Evolutionary conservation across 148 eudicot species (phyloP).

Genomic region (Salicornia ramosissima): DNA sequence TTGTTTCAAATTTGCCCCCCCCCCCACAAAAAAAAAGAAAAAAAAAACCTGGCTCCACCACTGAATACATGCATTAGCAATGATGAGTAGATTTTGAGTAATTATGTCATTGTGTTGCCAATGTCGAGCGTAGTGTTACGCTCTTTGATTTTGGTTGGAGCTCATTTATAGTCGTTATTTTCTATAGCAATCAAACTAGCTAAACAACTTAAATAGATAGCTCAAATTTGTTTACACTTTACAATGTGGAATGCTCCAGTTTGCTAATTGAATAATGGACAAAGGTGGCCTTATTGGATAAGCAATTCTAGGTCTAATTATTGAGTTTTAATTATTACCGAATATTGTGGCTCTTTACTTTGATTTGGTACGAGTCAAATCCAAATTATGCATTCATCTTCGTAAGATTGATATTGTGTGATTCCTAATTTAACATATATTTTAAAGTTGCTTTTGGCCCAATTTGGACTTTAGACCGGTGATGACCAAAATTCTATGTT

Average conservation of each 20-base stretch:
- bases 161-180: neutral
- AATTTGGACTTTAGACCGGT: neutral
- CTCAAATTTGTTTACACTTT: neutral
- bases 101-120: neutral
- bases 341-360: neutral
- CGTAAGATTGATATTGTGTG: neutral
- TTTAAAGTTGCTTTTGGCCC: neutral
- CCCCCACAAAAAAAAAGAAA: too few relatives aligned
- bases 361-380: neutral
- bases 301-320: neutral
- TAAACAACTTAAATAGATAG: neutral
- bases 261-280: neutral
- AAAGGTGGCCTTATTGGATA: neutral
- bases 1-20: too few relatives aligned
- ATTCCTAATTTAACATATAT: neutral
- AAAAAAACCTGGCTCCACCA: too few relatives aligned
- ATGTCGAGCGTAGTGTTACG: neutral
- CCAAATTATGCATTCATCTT: too few relatives aligned
- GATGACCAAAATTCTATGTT: neutral
- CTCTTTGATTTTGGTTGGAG: neutral
- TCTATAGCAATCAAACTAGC: neutral
- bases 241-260: neutral
- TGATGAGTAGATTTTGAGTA: neutral
- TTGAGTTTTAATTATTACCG: neutral
- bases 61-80: too few relatives aligned